Evolutionary conservation across 2,329 filamentous ascomycete species (phyloP).

Genomic region (Clarireedia monteithiana): DNA sequence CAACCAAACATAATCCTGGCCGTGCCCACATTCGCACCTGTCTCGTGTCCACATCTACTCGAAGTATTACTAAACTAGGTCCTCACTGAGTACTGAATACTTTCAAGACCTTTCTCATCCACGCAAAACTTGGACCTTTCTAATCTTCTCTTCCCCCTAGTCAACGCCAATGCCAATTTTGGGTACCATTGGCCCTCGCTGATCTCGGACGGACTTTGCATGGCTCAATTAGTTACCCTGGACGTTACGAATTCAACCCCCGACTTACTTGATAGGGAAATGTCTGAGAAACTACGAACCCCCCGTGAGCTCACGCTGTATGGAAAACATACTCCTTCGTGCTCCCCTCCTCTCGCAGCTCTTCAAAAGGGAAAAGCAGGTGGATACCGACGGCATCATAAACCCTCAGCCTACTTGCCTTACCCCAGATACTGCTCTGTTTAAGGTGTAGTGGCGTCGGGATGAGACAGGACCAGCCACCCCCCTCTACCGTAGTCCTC

Average conservation of each 20-base stretch:
- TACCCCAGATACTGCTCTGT: constrained; percentile 25
- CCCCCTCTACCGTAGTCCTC: constrained; percentile 18
- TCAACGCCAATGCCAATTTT: not conserved
- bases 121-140: not conserved
- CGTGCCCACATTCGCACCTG: not conserved
- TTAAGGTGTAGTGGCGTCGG: constrained; percentile 20
- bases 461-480: constrained; percentile 28
- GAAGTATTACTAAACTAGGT: too few species aligned
- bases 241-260: constrained; percentile 19
- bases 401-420: constrained; percentile 16
- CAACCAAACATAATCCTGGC: constrained; percentile 24
- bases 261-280: constrained; percentile 9
- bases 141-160: not conserved
- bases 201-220: constrained; percentile 19
- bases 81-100: too few species aligned
- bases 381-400: constrained; percentile 19
- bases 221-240: constrained; percentile 12
- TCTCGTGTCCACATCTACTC: not conserved
- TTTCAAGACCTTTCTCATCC: constrained; percentile 2
- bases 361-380: not conserved
- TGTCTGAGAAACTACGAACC: constrained; percentile 8
- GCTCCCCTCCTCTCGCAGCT: not conserved
- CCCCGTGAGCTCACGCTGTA: constrained; percentile 10
- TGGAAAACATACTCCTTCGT: not conserved
- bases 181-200: constrained; percentile 10